Conservation (phyloP, 116 monocot species). For the Cymodocea nodosa region DNA sequence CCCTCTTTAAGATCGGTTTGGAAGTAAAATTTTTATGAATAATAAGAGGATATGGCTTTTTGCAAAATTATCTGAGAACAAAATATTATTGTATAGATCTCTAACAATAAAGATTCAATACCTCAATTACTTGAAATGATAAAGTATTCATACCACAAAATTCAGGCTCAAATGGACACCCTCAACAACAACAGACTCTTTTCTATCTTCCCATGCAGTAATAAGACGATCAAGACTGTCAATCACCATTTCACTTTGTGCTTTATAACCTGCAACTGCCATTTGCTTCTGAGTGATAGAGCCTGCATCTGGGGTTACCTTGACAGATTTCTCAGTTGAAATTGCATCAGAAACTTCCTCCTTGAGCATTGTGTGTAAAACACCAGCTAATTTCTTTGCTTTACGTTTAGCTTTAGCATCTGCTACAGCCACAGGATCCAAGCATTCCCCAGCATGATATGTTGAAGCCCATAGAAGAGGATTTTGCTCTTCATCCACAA, state of each 20-base stretch:
- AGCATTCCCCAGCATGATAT: conserved; percentile 85
- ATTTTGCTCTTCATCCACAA: conserved; percentile 59
- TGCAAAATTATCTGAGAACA: too few relatives aligned
- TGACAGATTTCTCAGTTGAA: conserved; percentile 17
- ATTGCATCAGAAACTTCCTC: conserved; percentile 20
- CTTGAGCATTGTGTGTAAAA: conserved; percentile 12
- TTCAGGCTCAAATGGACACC: conserved; percentile 92
- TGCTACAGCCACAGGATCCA: conserved; percentile 72
- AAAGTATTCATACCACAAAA: conserved; percentile 57
- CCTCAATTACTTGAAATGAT: not conserved
- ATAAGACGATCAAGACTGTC: conserved; percentile 85
- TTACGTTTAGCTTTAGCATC: conserved; percentile 63
- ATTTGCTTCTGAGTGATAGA: conserved; percentile 38
- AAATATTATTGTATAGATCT: not conserved
- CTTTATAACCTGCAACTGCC: conserved; percentile 84
- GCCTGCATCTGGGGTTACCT: conserved; percentile 5
- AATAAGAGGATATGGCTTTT: too few relatives aligned
- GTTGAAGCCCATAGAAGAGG: conserved; percentile 81
- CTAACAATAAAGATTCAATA: not conserved
- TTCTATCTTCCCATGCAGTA: conserved; percentile 83
- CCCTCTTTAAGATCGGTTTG: too few relatives aligned
- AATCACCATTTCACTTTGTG: conserved; percentile 92
- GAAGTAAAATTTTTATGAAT: too few relatives aligned
- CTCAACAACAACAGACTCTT: conserved; percentile 85
- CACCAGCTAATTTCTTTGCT: conserved; percentile 45